Percentiles rank a stretch among this genome's conserved stretches.
Conservation (phyloP, 495 filamentous ascomycete species). For the Trichoderma gamsii region DNA sequence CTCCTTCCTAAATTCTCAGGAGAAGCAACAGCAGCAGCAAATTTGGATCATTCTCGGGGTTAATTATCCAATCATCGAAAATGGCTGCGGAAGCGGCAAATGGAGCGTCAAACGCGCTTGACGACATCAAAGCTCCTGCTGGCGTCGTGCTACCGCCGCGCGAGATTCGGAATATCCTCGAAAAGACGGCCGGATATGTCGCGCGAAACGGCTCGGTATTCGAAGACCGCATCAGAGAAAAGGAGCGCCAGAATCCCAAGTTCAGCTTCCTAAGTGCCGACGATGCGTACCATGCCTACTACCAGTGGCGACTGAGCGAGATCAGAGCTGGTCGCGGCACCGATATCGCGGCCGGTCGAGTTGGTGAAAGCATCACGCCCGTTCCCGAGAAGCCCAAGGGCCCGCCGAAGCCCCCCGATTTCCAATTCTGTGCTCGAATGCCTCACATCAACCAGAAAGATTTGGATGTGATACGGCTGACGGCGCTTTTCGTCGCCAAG, state of each 20-base stretch:
- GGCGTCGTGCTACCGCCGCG: constrained; percentile 81
- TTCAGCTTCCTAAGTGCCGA: constrained; percentile 74
- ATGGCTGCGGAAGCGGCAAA: constrained; percentile 53
- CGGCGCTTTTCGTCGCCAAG: constrained; percentile 84
- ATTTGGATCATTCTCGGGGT: background rate
- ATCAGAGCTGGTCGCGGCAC: constrained; percentile 79
- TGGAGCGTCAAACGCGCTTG: constrained; percentile 45
- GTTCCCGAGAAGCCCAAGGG: constrained; percentile 64
- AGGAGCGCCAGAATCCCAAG: constrained; percentile 78
- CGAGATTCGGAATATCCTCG: constrained; percentile 68
- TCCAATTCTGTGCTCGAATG: constrained; percentile 94
- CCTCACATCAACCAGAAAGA: constrained; percentile 94
- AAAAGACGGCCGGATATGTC: constrained; percentile 95
- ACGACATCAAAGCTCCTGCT: constrained; percentile 64
- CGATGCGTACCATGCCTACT: constrained; percentile 85
- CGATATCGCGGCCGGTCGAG: constrained; percentile 69
- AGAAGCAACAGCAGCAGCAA: background rate
- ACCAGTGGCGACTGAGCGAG: constrained; percentile 82
- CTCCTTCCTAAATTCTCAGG: background rate
- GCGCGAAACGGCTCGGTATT: constrained; percentile 76
- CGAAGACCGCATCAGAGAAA: constrained; percentile 83
- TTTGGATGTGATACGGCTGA: constrained; percentile 84
- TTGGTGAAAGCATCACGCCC: constrained; percentile 51
- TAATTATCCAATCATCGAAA: background rate
- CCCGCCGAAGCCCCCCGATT: constrained; percentile 80